Conservation (phyloP, 441 rosid genomes). For the Iberis amara region DNA sequence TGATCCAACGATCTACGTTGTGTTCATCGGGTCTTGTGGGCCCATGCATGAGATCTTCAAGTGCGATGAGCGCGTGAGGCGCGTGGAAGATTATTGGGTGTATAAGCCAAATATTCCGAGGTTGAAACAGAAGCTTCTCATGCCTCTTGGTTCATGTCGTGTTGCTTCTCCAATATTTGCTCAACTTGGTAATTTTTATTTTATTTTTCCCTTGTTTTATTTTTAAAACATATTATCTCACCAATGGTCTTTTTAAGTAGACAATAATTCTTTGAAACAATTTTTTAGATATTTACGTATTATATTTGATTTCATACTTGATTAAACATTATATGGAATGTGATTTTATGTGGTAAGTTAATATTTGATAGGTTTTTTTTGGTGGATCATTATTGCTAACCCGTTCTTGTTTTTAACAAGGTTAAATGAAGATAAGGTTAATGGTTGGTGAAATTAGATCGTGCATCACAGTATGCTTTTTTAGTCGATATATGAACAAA, state of each 20-base stretch:
- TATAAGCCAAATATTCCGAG: conserved; percentile 47
- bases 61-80: conserved; percentile 55
- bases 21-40: conserved; percentile 58
- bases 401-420: not conserved
- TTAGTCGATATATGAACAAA: no score
- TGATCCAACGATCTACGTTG: conserved; percentile 40
- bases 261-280: not conserved
- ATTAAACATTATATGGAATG: not conserved
- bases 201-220: conserved; percentile 1
- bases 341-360: not conserved
- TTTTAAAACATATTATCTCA: not conserved
- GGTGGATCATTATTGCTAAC: conserved; percentile 3
- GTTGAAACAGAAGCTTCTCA: conserved; percentile 46
- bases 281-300: no score
- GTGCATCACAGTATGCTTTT: conserved; percentile 26
- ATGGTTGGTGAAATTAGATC: conserved; percentile 23
- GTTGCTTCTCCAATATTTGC: conserved; percentile 43
- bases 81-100: conserved; percentile 47
- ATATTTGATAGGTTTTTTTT: not conserved
- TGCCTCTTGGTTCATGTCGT: conserved; percentile 81
- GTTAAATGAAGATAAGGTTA: conserved; percentile 16
- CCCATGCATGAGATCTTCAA: conserved; percentile 73
- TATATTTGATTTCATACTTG: no score
- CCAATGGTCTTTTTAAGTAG: not conserved
- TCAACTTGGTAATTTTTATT: conserved; percentile 35